Base-by-base conservation (phyloP, 495 filamentous ascomycete genomes). In the Penicillium salamii region DNA sequence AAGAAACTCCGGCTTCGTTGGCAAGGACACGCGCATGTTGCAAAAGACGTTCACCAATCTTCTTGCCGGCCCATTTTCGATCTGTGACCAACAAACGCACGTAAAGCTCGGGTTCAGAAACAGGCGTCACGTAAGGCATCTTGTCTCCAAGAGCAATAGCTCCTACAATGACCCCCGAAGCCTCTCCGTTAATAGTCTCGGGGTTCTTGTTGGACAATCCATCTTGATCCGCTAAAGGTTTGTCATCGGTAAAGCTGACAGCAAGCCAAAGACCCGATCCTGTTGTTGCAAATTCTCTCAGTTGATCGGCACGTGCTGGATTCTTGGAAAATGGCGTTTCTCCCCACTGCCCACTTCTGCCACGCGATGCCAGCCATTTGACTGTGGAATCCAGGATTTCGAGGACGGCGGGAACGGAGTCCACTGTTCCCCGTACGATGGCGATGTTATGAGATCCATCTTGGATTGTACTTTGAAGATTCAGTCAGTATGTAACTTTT, bases 61-160 rank as follows among this genome's bases (percentile, higher is more conserved):
- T 0, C 1, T 44, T 42, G 2, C 48, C 48, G 20, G 48, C 48
- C 5, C 19, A 56, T 49, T 31, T 32, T 32, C 53, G 53, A 52
- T 56, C 53, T 11, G 53, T 44, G 18, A 56, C 19, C 31, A 56
- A 19, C 7, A 56, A 42, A 17, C 49, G 42, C 33, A 56, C 49
- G 36, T 56, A 52, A 33, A 48, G 35, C 43, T 56, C 53, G n/a
- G 53, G 49, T 33, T 56, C 53, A 32, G 48, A 43, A 15, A 52
- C 29, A 33, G 49, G 12, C 12, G 53, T 1, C 42, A 43, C 42
- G 39, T 56, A 56, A 24, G 48, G 42, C 49, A 20, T 23, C 32
- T 2, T 52, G 0, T 56, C 53, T 26, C 53, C 49, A 39, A 56
- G 0, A 24, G 54, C 54, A 45, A 57, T 29, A 8, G 45, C 54